Evolutionary conservation across 768 basidiomycete genomes (phyloP), one percentile per base, ranked within the genome.

Genomic region (Mycena haematopus): DNA sequence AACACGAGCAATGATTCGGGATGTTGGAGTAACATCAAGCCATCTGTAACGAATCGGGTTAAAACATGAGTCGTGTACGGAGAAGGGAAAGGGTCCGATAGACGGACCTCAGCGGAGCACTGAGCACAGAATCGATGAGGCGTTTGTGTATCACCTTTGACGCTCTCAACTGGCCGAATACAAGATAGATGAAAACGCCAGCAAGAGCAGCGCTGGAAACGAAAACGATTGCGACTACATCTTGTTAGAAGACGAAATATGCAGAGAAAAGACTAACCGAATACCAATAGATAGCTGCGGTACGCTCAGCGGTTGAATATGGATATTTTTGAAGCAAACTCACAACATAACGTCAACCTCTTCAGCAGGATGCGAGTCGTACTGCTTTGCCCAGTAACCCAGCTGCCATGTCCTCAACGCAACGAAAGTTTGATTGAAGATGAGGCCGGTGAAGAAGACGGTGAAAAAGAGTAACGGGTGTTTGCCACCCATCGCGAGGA

Each of bases 1-100:
- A 62, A 80, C 78, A n/a, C 83, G 74, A 17, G 80, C 74, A 49
- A 82, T 78, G 55, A 84, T 78, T 1, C 84, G 78, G 14, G 66
- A 61, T 6, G 63, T 57, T 11, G 69, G 65, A 1, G 70, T 70
- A 7, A 54, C 58, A 38, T 63, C 61, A 9, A 73, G 69, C 58
- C 56, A 80, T 75, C 80, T 73, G 10, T 19, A 33, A 46, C 1
- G 25, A 17, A 22, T n/a, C n/a, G n/a, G n/a, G n/a, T n/a, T n/a
- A n/a, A n/a, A n/a, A n/a, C n/a, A n/a, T n/a, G n/a, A n/a, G n/a
- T n/a, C n/a, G n/a, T n/a, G n/a, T n/a, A n/a, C n/a, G n/a, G n/a
- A n/a, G n/a, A n/a, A n/a, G n/a, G n/a, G n/a, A n/a, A n/a, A n/a
- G n/a, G n/a, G n/a, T n/a, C n/a, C n/a, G n/a, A n/a, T 19, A 47